Evolutionary conservation across 805 yeast genomes (phyloP), one percentile per base, ranked within the genome.

Genomic region (Pachysolen tannophilus): DNA sequence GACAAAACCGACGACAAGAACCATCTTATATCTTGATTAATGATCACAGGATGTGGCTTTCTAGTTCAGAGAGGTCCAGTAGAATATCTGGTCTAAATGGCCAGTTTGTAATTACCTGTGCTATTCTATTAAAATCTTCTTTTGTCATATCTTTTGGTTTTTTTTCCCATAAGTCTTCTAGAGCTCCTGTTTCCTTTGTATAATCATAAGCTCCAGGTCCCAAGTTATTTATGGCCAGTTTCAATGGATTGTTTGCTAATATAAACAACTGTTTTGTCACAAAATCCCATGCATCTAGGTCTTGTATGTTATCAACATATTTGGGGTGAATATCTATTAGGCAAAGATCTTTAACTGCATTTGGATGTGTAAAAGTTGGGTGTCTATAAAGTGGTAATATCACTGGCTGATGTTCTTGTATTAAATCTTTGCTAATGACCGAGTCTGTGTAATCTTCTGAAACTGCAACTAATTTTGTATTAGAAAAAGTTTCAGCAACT

Each of bases 171-270:
- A 79, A 33, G 0, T 58, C 61, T 2, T 44, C 43, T 10, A 69
- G 51, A 9, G 69, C 55, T 5, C 52, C 56, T 2, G 37, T 38
- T 2, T 27, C 32, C n/a, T n/a, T n/a, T n/a, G n/a, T n/a, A 41
- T 71, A 79, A 3, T 70, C 78, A 3, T 52, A 63, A 0, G 92
- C 95, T 2, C 96, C 97, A 2, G 94, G 88, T 0, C 95, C 95
- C 8, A 90, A 56, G 15, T 72, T 62, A 10, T 63, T 58, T 2
- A 82, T 43, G 3, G 72, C 60, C 15, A 69, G 72, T 1, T 43
- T 36, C 8, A 78, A 49, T 1, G 78, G 67, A 13, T 67, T 57
- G 8, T 61, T 50, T 31, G 62, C 60, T 21, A 67, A 53, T 15
- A 75, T 61, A 60, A 78, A 67, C 26, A 85, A 50, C 46, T 71